A percentile compares a stretch with the other conserved stretches of the same genome.
Conservation (phyloP, 1,139 yeast genomes). For the Blastobotrys petasosporus region DNA sequence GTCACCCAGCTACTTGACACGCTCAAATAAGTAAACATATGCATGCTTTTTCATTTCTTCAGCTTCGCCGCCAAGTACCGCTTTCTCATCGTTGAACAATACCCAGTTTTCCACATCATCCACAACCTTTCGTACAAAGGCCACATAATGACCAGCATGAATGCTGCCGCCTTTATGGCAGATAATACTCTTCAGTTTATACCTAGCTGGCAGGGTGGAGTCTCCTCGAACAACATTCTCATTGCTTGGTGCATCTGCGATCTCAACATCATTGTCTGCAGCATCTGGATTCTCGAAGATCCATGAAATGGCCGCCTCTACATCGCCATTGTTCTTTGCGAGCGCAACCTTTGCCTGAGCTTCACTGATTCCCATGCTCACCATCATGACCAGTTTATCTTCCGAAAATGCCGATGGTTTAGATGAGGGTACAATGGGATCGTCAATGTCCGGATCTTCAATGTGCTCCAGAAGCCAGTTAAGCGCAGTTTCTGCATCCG, state of each 20-base stretch:
- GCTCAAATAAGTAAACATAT: constrained; percentile 38
- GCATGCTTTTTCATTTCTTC: constrained; percentile 56
- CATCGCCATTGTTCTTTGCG: constrained; percentile 48
- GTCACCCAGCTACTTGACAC: constrained; percentile 13
- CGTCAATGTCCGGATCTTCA: constrained; percentile 78
- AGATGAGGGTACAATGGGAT: constrained; percentile 39
- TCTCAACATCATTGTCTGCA: constrained; percentile 22
- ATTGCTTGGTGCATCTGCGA: constrained; percentile 16
- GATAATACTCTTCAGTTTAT: constrained; percentile 60
- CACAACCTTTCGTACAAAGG: constrained; percentile 50
- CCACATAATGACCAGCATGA: constrained; percentile 95
- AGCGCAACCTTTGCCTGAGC: constrained; percentile 67
- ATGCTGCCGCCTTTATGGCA: constrained; percentile 95
- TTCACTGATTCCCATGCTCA: constrained; percentile 71
- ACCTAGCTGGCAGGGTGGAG: constrained; percentile 36
- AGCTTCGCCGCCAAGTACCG: constrained; percentile 60
- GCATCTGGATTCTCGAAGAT: constrained; percentile 64
- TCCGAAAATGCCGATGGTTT: constrained; percentile 9
- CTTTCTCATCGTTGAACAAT: constrained; percentile 89
- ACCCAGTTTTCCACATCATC: constrained; percentile 56
- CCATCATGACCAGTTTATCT: constrained; percentile 46
- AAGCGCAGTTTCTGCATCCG: constrained; percentile 70
- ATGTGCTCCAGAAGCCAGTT: constrained; percentile 86
- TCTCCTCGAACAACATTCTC: constrained; percentile 20
- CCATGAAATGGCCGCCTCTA: constrained; percentile 87